These are phyloP conservation scores for Funneliformis caledonium DNA, from an alignment of 371 early-diverging fungal genomes.

Conservation along the genomic window DNA sequence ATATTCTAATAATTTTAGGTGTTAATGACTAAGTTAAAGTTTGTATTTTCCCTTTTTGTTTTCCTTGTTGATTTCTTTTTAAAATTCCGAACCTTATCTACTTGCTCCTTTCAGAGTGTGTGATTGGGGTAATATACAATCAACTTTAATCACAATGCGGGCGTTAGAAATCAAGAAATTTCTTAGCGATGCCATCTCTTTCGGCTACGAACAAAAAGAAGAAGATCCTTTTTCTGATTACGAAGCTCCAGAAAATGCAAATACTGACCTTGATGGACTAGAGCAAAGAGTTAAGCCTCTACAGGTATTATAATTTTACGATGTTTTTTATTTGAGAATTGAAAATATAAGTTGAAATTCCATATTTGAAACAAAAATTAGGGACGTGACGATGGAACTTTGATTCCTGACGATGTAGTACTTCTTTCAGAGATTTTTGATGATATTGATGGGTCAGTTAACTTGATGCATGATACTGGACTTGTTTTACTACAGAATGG, in stretches of 20 bases:
- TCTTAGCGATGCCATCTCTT: constrained; percentile 27
- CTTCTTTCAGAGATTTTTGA: constrained; percentile 28
- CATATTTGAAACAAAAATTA: not conserved
- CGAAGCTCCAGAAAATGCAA: constrained; percentile 6
- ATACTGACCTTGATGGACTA: too few species aligned
- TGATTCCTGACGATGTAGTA: constrained; percentile 16
- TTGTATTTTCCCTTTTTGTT: not conserved
- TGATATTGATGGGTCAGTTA: constrained; percentile 6
- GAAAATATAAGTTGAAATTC: not conserved
- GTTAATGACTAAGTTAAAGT: constrained; percentile 33
- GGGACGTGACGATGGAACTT: constrained; percentile 29
- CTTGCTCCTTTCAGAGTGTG: constrained; percentile 21
- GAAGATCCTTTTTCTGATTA: not conserved
- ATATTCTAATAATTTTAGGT: not conserved
- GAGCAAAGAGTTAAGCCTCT: not conserved
- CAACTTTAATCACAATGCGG: constrained; percentile 18
- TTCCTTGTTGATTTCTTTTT: too few species aligned
- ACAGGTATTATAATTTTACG: not conserved
- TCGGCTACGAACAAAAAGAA: constrained; percentile 36
- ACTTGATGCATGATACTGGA: constrained; percentile 35
- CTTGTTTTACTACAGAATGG: constrained; percentile 23
- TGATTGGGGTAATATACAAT: constrained; percentile 33
- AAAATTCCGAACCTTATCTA: too few species aligned
- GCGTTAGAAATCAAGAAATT: constrained; percentile 16
- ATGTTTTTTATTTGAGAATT: not conserved